Base-by-base conservation (phyloP, 257 asterid genomes). In the Solanum peruvianum region DNA sequence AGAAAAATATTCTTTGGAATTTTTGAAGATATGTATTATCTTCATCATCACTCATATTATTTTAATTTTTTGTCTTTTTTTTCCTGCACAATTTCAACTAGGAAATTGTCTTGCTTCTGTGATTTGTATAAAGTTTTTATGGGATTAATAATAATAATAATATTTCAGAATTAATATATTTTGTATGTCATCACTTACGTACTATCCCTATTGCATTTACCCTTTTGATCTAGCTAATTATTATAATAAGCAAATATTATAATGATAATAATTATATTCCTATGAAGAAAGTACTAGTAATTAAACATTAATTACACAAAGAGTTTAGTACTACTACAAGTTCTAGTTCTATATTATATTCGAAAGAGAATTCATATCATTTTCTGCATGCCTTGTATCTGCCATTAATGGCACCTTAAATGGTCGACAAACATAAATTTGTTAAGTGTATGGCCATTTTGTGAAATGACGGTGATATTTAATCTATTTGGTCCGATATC, bases 1-100 rank as follows among this genome's bases (percentile, higher is more conserved):
- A 86, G 87, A 89, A 90, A 73, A 73, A 39, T 11, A 86, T 87
- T 87, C 84, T 88, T 56, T 89, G 85, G 91, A 84, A 81, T 81
- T 81, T 80, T 81, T 81, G 45, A 81, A 81, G 85, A 81, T 49
- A 81, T 44, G 18, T 49, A 47, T 47, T 47, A 81, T 81, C 85
- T 81, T 81, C 85, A 31, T 49, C 31, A 29, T 81, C 45, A 81
- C 69, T 49, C 85, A 18, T 81, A 29, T 9, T 71, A 56, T 78
- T 45, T n/a, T 52, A 52, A 6, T 52, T 52, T 52, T 81, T 29
- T 81, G 27, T 49, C 33, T 52, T 0, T 16, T 49, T 4, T 16
- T 47, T 27, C 29, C 2, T 31, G 23, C n/a, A 52, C 11, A 81
- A 81, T 29, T 49, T 25, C 85, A 81, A 29, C 31, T 49, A 3